Evolutionary conservation across 345 rosid genomes (phyloP), one percentile per base, ranked within the genome.

Genomic region (Ricinus communis): DNA sequence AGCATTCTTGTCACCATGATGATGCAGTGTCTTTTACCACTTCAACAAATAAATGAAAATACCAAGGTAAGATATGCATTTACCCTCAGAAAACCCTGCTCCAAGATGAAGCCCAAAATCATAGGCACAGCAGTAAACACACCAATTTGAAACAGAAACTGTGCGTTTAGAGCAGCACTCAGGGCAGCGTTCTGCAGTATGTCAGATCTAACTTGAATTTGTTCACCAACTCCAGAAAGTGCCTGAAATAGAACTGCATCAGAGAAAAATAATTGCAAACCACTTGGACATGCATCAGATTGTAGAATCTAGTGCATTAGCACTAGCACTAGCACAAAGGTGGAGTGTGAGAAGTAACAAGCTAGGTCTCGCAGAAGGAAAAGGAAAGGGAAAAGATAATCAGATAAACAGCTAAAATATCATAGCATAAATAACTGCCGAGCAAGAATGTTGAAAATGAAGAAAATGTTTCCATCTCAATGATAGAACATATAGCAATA

Each of bases 71-170:
- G 22, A 74, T 16, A 72, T 56, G 25, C 16, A 65, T 53, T 74
- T 84, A 87, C 93, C 84, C 71, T 84, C 56, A 89, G 59, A 79
- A 89, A 87, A 41, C 94, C 94, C 78, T 76, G 85, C 73, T 89
- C 94, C 82, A 89, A 72, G 52, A 89, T 80, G 66, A 82, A 82
- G 33, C 96, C 96, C 86, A 95, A 84, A 83, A 95, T 12, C 99
- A 95, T 95, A 62, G 99, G 99, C 75, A 95, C 91, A 60, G 99
- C 99, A 51, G 96, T 85, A 71, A 95, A 92, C 71, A 90, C 73
- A 83, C 99, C 97, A 85, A 95, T 92, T 78, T 95, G 99, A 77
- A 95, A 70, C 69, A 95, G 97, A 84, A 95, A 95, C 81, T 95
- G 99, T 5, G 99, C 88, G 86, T 87, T 90, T 69, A 95, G 65